phyloP scores from a whole-genome alignment of 441 rosid genomes.

The Populus hybrid region DNA sequence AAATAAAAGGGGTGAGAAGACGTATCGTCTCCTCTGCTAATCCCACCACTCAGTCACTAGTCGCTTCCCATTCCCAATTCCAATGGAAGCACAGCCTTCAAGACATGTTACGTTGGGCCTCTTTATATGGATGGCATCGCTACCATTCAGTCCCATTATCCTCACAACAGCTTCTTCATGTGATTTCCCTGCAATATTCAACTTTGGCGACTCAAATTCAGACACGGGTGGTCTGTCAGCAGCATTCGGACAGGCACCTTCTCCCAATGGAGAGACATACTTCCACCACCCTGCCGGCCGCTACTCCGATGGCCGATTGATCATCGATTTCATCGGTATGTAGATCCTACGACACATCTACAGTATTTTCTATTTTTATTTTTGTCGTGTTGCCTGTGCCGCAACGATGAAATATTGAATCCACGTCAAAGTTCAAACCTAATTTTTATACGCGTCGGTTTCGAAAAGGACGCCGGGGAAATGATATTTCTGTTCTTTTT shows the following conservation, averaged over 20 bases:
- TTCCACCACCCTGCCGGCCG: slow-evolving; percentile 42
- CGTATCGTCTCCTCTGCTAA: not conserved
- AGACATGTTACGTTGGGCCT: not conserved
- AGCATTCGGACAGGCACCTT: slow-evolving; percentile 30
- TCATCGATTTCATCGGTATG: slow-evolving; percentile 41
- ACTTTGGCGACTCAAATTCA: slow-evolving; percentile 46
- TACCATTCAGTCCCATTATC: not conserved
- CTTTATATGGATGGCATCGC: not conserved
- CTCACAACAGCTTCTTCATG: slow-evolving; percentile 1
- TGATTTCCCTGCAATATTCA: slow-evolving; percentile 39
- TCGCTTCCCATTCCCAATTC: not conserved
- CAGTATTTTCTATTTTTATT: not conserved
- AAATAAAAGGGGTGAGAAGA: not conserved
- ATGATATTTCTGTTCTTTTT: too few relatives aligned
- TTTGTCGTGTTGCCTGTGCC: not conserved
- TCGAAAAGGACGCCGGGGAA: too few relatives aligned
- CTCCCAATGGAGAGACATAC: slow-evolving; percentile 36
- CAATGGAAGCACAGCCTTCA: not conserved
- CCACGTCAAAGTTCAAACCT: too few relatives aligned
- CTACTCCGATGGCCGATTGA: slow-evolving; percentile 37
- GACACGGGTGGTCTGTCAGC: slow-evolving; percentile 45
- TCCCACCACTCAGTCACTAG: not conserved
- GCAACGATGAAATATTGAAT: not conserved
- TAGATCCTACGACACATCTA: not conserved
- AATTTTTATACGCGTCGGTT: too few relatives aligned